A percentile compares a stretch with the other conserved stretches of the same genome.
Evolutionary conservation across 108 stramenopile genomes (phyloP).

Genomic region (Nitzschia palea): DNA sequence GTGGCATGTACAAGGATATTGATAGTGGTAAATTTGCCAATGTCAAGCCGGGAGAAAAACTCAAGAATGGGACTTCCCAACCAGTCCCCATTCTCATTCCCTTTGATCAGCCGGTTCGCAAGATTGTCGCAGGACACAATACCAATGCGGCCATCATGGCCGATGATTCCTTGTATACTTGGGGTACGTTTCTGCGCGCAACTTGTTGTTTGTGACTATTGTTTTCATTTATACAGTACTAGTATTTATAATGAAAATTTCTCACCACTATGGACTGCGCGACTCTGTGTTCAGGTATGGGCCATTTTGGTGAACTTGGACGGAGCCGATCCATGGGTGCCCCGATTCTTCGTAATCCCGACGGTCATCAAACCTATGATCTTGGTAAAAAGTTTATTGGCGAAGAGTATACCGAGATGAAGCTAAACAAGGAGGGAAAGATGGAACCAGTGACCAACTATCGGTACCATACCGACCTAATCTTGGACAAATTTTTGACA

Average conservation of each 20-base stretch:
- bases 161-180: constrained; percentile 62
- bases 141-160: constrained; percentile 63
- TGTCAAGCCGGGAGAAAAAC: constrained; percentile 27
- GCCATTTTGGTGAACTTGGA: constrained; percentile 28
- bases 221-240: too few species aligned
- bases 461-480: background rate
- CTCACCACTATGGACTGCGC: too few species aligned
- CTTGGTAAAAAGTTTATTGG: constrained; percentile 16
- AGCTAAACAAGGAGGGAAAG: constrained; percentile 16
- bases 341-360: background rate
- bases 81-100: constrained; percentile 8
- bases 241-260: background rate
- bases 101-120: constrained; percentile 34
- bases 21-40: constrained; percentile 59
- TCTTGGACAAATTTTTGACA: constrained; percentile 36
- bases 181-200: constrained; percentile 58
- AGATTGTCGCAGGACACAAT: constrained; percentile 46
- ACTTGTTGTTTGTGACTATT: too few species aligned
- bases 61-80: constrained; percentile 28
- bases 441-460: background rate
- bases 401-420: background rate
- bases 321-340: constrained; percentile 26
- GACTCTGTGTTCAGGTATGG: too few species aligned
- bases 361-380: constrained; percentile 13
- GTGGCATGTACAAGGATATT: constrained; percentile 71